phyloP scores from a whole-genome alignment of 2,329 filamentous ascomycete genomes.

The Fusarium musae region DNA sequence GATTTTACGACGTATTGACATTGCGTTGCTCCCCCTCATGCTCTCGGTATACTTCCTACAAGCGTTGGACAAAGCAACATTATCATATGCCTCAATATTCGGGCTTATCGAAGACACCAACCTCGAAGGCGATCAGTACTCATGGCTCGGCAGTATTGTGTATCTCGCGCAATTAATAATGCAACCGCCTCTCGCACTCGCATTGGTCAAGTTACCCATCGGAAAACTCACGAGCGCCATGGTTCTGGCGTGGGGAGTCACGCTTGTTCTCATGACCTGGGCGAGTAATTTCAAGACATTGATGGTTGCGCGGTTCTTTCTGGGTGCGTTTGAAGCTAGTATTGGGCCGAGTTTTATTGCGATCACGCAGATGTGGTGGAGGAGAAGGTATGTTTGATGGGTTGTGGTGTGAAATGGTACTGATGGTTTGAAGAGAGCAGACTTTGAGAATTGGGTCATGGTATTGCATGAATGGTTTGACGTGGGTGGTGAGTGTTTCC shows the following conservation, averaged over 20 bases:
- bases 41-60: slow-evolving; percentile 72
- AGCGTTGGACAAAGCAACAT: slow-evolving; percentile 70
- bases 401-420: neutral
- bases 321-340: slow-evolving; percentile 66
- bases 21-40: slow-evolving; percentile 57
- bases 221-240: slow-evolving; percentile 70
- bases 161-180: slow-evolving; percentile 70
- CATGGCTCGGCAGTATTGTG: slow-evolving; percentile 70
- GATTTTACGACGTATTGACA: slow-evolving; percentile 54
- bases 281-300: slow-evolving; percentile 61
- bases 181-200: slow-evolving; percentile 65
- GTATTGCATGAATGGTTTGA: slow-evolving; percentile 71
- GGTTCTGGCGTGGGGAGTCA: slow-evolving; percentile 65
- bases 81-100: slow-evolving; percentile 72
- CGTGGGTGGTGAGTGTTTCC: slow-evolving; percentile 62
- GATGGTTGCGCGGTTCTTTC: slow-evolving; percentile 63
- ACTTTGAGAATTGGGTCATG: slow-evolving; percentile 66
- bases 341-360: slow-evolving; percentile 64
- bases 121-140: slow-evolving; percentile 66
- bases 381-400: slow-evolving; percentile 52
- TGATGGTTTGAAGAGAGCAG: slow-evolving; percentile 57
- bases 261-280: slow-evolving; percentile 63
- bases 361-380: slow-evolving; percentile 72
- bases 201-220: slow-evolving; percentile 69
- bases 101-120: slow-evolving; percentile 68